Conservation (phyloP, 2,329 filamentous ascomycete genomes). For the Sclerotinia spermophila region DNA sequence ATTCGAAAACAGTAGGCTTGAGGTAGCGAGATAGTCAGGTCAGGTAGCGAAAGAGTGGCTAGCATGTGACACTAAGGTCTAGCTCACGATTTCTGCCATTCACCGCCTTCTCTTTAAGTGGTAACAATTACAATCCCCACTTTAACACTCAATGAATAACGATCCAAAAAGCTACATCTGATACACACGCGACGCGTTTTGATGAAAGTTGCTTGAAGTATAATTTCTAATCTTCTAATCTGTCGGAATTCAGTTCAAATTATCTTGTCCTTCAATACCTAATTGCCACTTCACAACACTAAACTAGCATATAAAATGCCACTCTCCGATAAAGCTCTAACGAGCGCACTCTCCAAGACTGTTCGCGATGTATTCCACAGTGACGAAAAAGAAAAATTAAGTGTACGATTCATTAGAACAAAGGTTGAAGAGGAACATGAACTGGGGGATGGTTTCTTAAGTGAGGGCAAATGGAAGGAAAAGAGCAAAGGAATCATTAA, state of each 20-base stretch:
- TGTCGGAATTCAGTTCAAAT: background rate
- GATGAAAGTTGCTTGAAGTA: background rate
- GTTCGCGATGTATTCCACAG: conserved; percentile 18
- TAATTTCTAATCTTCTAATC: background rate
- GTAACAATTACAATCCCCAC: background rate
- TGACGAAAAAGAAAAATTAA: conserved; percentile 42
- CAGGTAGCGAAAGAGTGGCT: too few species aligned
- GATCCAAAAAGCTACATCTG: conserved; percentile 5
- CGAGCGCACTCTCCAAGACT: conserved; percentile 20
- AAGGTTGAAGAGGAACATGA: conserved; percentile 47
- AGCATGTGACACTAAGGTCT: background rate
- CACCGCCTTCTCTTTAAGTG: conserved; percentile 3
- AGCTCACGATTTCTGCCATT: background rate
- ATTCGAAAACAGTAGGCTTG: background rate
- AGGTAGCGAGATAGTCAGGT: too few species aligned
- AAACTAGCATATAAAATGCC: conserved; percentile 17
- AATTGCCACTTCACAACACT: background rate
- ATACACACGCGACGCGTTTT: conserved; percentile 18
- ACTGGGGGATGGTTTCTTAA: conserved; percentile 51
- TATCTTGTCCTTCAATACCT: background rate
- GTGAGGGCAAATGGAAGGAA: conserved; percentile 50
- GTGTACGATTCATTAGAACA: conserved; percentile 56
- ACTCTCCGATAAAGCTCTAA: conserved; percentile 24
- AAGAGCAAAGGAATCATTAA: conserved; percentile 58
- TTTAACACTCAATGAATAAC: background rate